These are phyloP conservation scores for Lablab purpureus DNA, from an alignment of 306 rosid genomes.

Conservation along the genomic window DNA sequence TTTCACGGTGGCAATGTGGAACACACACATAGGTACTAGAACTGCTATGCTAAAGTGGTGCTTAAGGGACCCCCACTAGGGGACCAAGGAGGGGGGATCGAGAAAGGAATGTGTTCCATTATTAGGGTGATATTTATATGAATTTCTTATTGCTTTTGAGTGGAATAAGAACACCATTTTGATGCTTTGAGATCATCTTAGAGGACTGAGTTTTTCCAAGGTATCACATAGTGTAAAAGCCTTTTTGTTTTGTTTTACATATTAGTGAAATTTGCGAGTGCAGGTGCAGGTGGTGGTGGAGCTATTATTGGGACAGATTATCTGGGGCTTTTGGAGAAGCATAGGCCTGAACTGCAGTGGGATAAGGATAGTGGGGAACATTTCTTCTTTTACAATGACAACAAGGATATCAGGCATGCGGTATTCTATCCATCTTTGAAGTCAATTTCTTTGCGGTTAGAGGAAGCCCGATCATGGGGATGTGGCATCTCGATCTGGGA, in stretches of 20 bases:
- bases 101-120: background rate
- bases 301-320: constrained; percentile 86
- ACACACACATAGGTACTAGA: background rate
- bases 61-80: background rate
- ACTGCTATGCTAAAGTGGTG: background rate
- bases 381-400: constrained; percentile 69
- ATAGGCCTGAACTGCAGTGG: constrained; percentile 81
- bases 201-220: background rate
- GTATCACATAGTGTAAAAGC: constrained; percentile 3
- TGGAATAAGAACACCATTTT: background rate
- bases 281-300: constrained; percentile 69
- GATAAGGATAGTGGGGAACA: constrained; percentile 86
- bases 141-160: constrained; percentile 9
- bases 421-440: constrained; percentile 87
- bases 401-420: constrained; percentile 63
- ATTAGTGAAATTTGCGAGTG: constrained; percentile 38
- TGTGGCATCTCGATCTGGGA: constrained; percentile 97
- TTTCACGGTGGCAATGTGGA: background rate
- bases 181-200: constrained; percentile 6
- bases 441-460: constrained; percentile 82
- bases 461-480: constrained; percentile 87
- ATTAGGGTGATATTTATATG: background rate
- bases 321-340: constrained; percentile 77
- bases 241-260: constrained; percentile 4
- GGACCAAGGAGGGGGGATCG: background rate